A percentile compares a stretch with the other conserved stretches of the same genome.
Evolutionary conservation across 768 basidiomycete species (phyloP).

Genomic region (Hygrophorus pudorinus): DNA sequence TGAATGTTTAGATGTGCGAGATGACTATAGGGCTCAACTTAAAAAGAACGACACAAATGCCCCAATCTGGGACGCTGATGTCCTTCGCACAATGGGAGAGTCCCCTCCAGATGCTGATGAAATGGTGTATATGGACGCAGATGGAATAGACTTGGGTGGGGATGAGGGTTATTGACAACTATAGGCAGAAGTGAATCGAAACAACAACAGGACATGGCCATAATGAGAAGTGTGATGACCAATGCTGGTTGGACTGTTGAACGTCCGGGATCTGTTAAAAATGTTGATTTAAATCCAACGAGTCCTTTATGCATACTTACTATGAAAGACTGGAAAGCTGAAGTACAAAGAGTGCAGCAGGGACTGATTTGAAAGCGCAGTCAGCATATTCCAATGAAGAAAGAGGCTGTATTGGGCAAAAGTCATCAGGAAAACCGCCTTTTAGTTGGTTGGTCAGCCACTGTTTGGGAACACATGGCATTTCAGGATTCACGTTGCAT

Average conservation of each 20-base stretch:
- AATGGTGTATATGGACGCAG: neutral
- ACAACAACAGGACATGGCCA: too few relatives aligned
- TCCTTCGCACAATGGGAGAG: too few relatives aligned
- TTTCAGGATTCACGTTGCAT: too few relatives aligned
- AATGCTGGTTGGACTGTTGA: neutral
- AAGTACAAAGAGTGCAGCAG: neutral
- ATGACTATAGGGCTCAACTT: conserved; percentile 19
- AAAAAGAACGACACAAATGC: neutral
- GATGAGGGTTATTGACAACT: neutral
- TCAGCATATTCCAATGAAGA: neutral
- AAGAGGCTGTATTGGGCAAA: too few relatives aligned
- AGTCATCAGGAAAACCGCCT: too few relatives aligned
- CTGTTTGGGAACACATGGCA: too few relatives aligned
- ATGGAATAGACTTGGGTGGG: neutral
- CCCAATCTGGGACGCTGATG: neutral
- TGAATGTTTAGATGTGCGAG: conserved; percentile 26
- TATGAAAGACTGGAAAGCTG: neutral
- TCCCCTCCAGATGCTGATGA: neutral
- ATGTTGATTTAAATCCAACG: too few relatives aligned
- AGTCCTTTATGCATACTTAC: neutral
- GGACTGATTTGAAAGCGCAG: neutral
- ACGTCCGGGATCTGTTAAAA: neutral
- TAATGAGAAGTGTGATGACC: too few relatives aligned
- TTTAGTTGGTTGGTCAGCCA: too few relatives aligned
- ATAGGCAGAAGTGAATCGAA: neutral